Conservation (phyloP, 306 rosid genomes). For the Clitoria ternatea region DNA sequence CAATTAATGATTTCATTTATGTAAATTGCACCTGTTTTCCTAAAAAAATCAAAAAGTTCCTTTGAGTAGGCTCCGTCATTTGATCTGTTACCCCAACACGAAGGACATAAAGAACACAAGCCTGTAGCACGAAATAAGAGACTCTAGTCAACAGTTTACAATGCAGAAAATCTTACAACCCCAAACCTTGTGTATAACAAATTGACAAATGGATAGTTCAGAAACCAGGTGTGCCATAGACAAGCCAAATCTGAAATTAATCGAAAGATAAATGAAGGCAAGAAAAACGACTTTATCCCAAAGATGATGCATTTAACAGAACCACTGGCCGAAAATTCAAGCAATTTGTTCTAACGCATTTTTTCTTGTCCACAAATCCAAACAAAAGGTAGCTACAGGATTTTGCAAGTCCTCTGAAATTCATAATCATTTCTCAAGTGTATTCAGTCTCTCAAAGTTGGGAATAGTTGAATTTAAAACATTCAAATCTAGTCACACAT, state of each 20-base stretch:
- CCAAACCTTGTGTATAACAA: not conserved
- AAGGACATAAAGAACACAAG: conserved; percentile 92
- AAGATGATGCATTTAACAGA: not conserved
- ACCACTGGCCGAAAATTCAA: not conserved
- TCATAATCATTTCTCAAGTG: not conserved
- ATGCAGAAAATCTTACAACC: not conserved
- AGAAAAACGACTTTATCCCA: not conserved
- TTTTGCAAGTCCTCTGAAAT: not conserved
- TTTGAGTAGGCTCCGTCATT: conserved; percentile 93
- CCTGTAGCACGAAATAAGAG: conserved; percentile 53
- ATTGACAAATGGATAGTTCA: not conserved
- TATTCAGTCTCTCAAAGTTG: not conserved
- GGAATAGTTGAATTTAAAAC: not conserved
- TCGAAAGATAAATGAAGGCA: not conserved
- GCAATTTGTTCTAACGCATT: conserved; percentile 3
- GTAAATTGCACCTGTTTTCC: conserved; percentile 63
- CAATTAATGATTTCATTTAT: not conserved
- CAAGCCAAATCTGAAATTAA: not conserved
- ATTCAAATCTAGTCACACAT: not conserved
- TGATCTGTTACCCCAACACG: conserved; percentile 93
- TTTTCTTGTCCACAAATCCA: not conserved
- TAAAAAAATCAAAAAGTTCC: conserved; percentile 73
- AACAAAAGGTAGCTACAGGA: not conserved
- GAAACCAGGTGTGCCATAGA: not conserved
- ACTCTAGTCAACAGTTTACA: conserved; percentile 27